Base-by-base conservation (phyloP, 2,329 filamentous ascomycete species). In the Pseudogymnoascus sp. region DNA sequence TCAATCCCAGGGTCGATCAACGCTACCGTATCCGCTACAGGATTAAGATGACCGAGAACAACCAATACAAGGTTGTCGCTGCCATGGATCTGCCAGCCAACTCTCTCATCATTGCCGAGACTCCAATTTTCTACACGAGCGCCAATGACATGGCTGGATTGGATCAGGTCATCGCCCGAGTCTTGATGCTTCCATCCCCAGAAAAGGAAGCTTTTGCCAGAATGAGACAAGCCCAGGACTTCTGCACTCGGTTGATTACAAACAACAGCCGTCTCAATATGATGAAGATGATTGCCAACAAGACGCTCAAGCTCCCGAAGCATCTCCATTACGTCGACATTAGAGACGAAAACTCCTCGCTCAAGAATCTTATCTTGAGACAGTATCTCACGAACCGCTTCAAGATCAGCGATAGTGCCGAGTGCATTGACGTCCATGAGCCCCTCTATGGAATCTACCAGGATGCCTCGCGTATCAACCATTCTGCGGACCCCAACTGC, bases 11-110 rank as follows among this genome's bases (percentile, higher is more conserved):
- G 7, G 6, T 19, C 26, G 28, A 56, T 33, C 50, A 56, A n/a
- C 50, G 50, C 50, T 33, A 31, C 16, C 50, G 50, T 56, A 33
- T 56, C 28, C 50, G 50, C 28, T 56, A 56, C 16, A 33, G 50
- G n/a, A 56, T 56, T 16, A 56, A 56, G 50, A 19, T 56, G 50
- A 56, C n/a, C 10, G 50, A 56, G 50, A 56, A 33, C 28, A 33
- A 56, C 50, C 50, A 56, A 19, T 56, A 56, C 26, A 56, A 56
- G 50, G 50, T 56, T 22, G 50, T 56, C n/a, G 50, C 50, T 56
- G 28, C n/a, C 50, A 56, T 56, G 50, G 50, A 56, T 22, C 28
- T 56, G 26, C 50, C 50, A 6, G 16, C 6, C 28, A 33, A 33
- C 24, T 33, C 28, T 33, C 10, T 56, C 28, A 56, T 56, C 16